Conservation (phyloP, 768 basidiomycete species). For the Panaeolus papilionaceus region DNA sequence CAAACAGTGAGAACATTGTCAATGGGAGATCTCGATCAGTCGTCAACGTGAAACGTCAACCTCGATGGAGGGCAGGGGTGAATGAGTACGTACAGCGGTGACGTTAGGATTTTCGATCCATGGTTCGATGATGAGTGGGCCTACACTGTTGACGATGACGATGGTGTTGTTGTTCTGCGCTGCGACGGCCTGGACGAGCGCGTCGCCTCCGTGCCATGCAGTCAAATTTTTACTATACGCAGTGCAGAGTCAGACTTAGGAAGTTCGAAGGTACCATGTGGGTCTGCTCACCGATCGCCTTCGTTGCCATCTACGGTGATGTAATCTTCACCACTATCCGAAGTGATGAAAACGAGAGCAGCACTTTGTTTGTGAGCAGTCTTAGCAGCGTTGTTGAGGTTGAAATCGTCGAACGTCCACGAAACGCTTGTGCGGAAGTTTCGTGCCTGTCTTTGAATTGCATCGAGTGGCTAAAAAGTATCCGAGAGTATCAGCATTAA, state of each 20-base stretch:
- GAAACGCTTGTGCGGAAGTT: slow-evolving; percentile 67
- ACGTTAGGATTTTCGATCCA: slow-evolving; percentile 80
- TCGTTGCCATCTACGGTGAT: slow-evolving; percentile 82
- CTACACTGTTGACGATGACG: slow-evolving; percentile 70
- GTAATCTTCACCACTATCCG: slow-evolving; percentile 87
- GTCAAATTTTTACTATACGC: slow-evolving; percentile 23
- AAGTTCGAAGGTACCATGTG: no score
- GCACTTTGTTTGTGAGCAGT: slow-evolving; percentile 59
- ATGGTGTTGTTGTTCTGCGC: slow-evolving; percentile 74
- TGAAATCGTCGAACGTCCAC: slow-evolving; percentile 76
- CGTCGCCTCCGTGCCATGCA: slow-evolving; percentile 68
- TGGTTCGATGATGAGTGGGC: slow-evolving; percentile 62
- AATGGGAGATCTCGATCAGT: neutral
- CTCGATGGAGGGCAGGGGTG: slow-evolving; percentile 23
- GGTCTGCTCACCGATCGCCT: slow-evolving; percentile 62
- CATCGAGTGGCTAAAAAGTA: slow-evolving; percentile 68
- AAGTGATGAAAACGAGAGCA: slow-evolving; percentile 81
- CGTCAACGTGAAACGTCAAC: neutral
- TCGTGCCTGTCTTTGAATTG: slow-evolving; percentile 77
- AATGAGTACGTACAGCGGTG: slow-evolving; percentile 57
- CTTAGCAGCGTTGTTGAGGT: slow-evolving; percentile 56
- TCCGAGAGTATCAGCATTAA: neutral
- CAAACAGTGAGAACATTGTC: neutral
- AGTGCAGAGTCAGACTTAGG: neutral
- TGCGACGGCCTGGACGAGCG: slow-evolving; percentile 72